These are phyloP conservation scores for Solanum hybrid DNA, from an alignment of 305 asterid species.

Conservation along the genomic window DNA sequence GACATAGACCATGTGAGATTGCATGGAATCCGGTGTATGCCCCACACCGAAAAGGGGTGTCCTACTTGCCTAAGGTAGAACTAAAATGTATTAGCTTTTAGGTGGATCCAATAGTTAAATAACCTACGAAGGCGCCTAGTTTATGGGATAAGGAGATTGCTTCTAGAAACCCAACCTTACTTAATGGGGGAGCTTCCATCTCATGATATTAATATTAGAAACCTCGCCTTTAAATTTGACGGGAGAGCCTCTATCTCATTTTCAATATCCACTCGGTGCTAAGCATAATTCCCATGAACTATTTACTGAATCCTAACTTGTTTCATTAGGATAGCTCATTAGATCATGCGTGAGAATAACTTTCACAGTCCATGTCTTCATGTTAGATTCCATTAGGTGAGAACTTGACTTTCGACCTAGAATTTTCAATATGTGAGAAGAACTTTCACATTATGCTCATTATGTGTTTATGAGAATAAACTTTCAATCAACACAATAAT, in stretches of 20 bases:
- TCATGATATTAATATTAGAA: not conserved
- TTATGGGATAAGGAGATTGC: not conserved
- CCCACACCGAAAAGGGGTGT: not conserved
- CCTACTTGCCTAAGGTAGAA: not conserved
- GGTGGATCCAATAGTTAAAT: not conserved
- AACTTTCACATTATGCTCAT: not conserved
- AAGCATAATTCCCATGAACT: not conserved
- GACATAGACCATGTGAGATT: not conserved
- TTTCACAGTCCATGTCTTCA: not conserved
- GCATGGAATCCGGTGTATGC: not conserved
- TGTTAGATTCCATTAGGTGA: not conserved
- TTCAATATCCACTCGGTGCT: not conserved
- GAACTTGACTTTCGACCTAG: not conserved
- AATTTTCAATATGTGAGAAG: not conserved
- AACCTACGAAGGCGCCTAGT: not conserved
- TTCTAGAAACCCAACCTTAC: not conserved
- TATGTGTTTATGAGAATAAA: not conserved
- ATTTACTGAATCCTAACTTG: not conserved
- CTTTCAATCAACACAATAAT: not conserved
- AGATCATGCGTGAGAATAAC: not conserved
- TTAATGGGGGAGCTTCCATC: not conserved
- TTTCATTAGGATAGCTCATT: not conserved
- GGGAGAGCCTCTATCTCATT: not conserved
- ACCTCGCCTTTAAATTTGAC: not conserved
- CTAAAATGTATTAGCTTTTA: not conserved